phyloP scores from a whole-genome alignment of 495 filamentous ascomycete species.

The Tetracladium setigerum region DNA sequence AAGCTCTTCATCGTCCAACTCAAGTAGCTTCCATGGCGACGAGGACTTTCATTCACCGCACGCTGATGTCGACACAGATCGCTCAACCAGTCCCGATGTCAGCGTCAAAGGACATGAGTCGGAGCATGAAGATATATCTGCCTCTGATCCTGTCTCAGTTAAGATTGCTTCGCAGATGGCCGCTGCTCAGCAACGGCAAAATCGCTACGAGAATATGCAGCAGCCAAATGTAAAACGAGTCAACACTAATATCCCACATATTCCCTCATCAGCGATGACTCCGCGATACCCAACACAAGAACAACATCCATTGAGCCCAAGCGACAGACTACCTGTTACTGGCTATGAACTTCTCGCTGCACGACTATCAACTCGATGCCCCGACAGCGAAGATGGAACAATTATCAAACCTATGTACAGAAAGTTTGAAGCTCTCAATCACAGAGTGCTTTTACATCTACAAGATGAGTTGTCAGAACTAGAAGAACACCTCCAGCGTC shows the following conservation, averaged over 20 bases:
- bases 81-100: slow-evolving; percentile 36
- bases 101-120: slow-evolving; percentile 23
- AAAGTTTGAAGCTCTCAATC: slow-evolving; percentile 77
- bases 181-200: slow-evolving; percentile 20
- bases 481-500: slow-evolving; percentile 62
- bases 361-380: slow-evolving; percentile 4
- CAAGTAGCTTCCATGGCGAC: slow-evolving; percentile 26
- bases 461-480: slow-evolving; percentile 81
- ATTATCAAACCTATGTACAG: slow-evolving; percentile 67
- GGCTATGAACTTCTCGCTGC: slow-evolving; percentile 20
- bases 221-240: slow-evolving; percentile 13
- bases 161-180: slow-evolving; percentile 23
- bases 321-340: slow-evolving; percentile 16
- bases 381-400: slow-evolving; percentile 12
- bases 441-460: slow-evolving; percentile 75
- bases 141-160: slow-evolving; percentile 8
- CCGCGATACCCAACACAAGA: slow-evolving; percentile 6
- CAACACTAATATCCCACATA: slow-evolving; percentile 2
- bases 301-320: slow-evolving; percentile 7
- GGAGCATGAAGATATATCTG: background rate
- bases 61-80: slow-evolving; percentile 33
- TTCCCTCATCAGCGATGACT: slow-evolving; percentile 7
- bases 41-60: slow-evolving; percentile 25
- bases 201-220: slow-evolving; percentile 10
- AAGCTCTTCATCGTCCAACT: slow-evolving; percentile 26